Percentiles rank a stretch among this genome's conserved stretches.
These are phyloP conservation scores for Lithospermum erythrorhizon DNA, from an alignment of 257 asterid genomes.

Conservation along the genomic window DNA sequence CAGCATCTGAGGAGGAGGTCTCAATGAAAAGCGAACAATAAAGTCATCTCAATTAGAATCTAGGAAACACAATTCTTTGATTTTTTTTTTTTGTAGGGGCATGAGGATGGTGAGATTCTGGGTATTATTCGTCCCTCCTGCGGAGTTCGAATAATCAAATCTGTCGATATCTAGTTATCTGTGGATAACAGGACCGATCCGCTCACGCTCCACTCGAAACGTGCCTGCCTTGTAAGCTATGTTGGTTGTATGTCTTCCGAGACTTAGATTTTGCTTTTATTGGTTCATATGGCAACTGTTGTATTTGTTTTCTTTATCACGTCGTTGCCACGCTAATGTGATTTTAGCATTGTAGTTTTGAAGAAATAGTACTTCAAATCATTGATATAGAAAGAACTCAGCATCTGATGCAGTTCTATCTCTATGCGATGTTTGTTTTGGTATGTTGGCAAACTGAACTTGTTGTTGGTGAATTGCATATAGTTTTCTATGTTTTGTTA, in stretches of 20 bases:
- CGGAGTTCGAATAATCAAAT: slow-evolving; percentile 3
- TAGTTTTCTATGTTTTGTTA: background rate
- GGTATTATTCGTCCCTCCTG: slow-evolving; percentile 17
- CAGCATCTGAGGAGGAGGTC: slow-evolving; percentile 68
- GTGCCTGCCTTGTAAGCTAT: slow-evolving; percentile 55
- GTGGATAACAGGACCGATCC: background rate
- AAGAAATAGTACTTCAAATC: background rate
- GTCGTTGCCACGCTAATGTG: slow-evolving; percentile 18
- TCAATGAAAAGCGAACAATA: slow-evolving; percentile 22
- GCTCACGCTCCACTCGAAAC: slow-evolving; percentile 36
- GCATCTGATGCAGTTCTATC: slow-evolving; percentile 1
- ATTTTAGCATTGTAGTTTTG: slow-evolving; percentile 7
- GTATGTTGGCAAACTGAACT: background rate
- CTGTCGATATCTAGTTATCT: background rate
- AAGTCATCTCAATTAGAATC: slow-evolving; percentile 25
- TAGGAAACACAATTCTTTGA: slow-evolving; percentile 58
- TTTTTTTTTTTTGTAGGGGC: slow-evolving; percentile 36
- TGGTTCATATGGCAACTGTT: slow-evolving; percentile 44
- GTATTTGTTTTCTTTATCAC: slow-evolving; percentile 29
- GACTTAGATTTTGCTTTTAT: slow-evolving; percentile 30
- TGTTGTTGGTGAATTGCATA: background rate
- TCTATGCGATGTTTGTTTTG: background rate
- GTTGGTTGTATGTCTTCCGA: slow-evolving; percentile 36
- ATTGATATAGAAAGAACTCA: background rate
- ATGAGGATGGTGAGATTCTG: slow-evolving; percentile 38